Base-by-base conservation (phyloP, 352 stramenopile genomes). In the Blastocystis hominis region DNA sequence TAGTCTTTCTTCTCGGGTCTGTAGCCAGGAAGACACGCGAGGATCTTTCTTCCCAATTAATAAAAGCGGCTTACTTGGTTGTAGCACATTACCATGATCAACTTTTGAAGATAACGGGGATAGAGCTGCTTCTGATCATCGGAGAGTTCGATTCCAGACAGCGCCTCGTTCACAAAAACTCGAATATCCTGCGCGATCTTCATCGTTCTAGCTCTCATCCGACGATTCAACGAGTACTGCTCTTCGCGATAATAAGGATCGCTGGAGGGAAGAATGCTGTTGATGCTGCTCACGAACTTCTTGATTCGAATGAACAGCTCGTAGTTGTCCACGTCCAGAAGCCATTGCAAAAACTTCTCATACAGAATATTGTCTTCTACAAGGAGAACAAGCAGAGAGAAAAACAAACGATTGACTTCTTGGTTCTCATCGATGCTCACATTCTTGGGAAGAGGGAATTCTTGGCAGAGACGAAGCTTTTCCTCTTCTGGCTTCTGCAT, bases 361-460 rank as follows among this genome's bases (percentile, higher is more conserved):
- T 84, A 84, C 30, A 66, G 20, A 5, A 84, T 66, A n/a, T 63
- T 84, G 5, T 53, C n/a, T 55, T 66, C 72, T 84, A 53, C 4
- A 30, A 30, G 24, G 24, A 30, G 0, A 4, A 2, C 62, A 34
- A 69, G 2, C 10, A 9, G 6, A 68, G 9, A 38, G 10, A 30
- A 42, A 24, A n/a, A 46, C 2, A 24, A 15, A 84, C 72, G n/a
- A 53, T 84, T 84, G 36, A 84, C 50, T 13, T 84, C 24, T 42
- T 84, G 50, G 46, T 84, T 84, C 1, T 50, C 72, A 44, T 84
- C 72, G 46, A 84, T 84, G n/a, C 72, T 66, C 5, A 84, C 30
- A 24, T 53, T 53, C 55, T 84, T 46, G 13, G 72, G 72, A 47
- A 46, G 6, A 34, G 44, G 20, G 30, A 64, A 36, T 9, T 34